A percentile compares a stretch with the other conserved stretches of the same genome.
Conservation (phyloP, 1,284 basidiomycete genomes). For the Microbotryum violaceum region DNA sequence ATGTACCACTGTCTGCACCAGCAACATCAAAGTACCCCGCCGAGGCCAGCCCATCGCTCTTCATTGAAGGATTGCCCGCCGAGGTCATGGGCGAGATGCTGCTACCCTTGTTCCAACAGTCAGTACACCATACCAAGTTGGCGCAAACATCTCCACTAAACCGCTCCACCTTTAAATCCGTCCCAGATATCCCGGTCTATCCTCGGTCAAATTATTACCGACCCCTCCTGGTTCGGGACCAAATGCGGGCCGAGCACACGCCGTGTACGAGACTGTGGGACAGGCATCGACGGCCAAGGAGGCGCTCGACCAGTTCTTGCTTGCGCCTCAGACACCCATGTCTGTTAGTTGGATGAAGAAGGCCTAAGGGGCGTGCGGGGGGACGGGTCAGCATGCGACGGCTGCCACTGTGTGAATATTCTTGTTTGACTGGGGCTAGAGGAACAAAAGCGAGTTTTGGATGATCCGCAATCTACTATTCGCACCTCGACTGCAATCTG, state of each 20-base stretch:
- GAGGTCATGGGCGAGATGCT: slow-evolving; percentile 63
- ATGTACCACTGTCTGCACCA: slow-evolving; percentile 13
- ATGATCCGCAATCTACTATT: too few species aligned
- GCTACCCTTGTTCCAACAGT: slow-evolving; percentile 80
- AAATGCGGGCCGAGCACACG: slow-evolving; percentile 53
- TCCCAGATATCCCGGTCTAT: slow-evolving; percentile 62
- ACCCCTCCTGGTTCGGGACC: slow-evolving; percentile 49
- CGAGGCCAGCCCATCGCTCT: slow-evolving; percentile 22
- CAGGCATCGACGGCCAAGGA: slow-evolving; percentile 67
- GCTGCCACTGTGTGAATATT: too few species aligned
- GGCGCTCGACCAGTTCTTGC: slow-evolving; percentile 65
- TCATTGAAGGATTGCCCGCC: slow-evolving; percentile 23
- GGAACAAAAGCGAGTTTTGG: too few species aligned
- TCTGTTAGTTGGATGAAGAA: slow-evolving; percentile 45
- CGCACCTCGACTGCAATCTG: too few species aligned
- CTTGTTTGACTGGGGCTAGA: too few species aligned
- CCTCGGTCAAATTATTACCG: slow-evolving; percentile 58
- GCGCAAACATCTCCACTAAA: not conserved
- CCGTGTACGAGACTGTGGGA: slow-evolving; percentile 61
- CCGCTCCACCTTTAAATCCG: slow-evolving; percentile 34
- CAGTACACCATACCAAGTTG: slow-evolving; percentile 39
- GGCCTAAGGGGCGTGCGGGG: not conserved
- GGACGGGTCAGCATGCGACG: too few species aligned
- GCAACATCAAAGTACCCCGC: slow-evolving; percentile 1
- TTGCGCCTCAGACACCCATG: slow-evolving; percentile 76